Conservation (phyloP, 352 stramenopile genomes). For the Globisporangium polare region DNA sequence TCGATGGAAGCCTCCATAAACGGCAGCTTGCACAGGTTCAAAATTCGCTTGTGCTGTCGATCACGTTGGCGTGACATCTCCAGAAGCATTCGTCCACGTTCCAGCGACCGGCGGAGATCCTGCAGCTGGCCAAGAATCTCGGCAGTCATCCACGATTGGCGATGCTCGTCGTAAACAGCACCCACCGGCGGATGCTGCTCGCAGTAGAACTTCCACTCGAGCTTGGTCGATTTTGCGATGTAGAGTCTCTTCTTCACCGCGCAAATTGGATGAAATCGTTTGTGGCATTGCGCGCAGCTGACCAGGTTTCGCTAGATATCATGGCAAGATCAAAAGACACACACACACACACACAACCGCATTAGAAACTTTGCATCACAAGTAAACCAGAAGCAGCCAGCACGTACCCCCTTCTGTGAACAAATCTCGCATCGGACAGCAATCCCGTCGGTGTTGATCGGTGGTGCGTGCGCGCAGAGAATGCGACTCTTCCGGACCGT, state of each 20-base stretch:
- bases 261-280: conserved; percentile 74
- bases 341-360: conserved; percentile 5
- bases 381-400: neutral
- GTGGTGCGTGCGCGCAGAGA: conserved; percentile 40
- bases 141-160: conserved; percentile 73
- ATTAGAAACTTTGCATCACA: neutral
- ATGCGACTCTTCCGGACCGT: conserved; percentile 64
- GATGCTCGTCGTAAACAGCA: conserved; percentile 67
- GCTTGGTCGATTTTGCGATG: conserved; percentile 50
- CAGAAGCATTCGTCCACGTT: conserved; percentile 79
- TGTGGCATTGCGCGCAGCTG: conserved; percentile 52
- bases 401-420: conserved; percentile 36
- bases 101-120: conserved; percentile 68
- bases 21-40: conserved; percentile 55
- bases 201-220: conserved; percentile 81
- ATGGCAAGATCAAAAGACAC: neutral
- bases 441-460: conserved; percentile 19
- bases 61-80: conserved; percentile 85
- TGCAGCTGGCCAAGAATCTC: conserved; percentile 73
- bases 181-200: conserved; percentile 50
- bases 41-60: conserved; percentile 75
- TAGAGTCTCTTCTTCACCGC: conserved; percentile 62
- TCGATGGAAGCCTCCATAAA: conserved; percentile 69
- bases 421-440: conserved; percentile 59
- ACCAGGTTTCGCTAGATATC: conserved; percentile 39